Conservation (phyloP, 352 stramenopile species). For the Stramenopiles sp. region DNA sequence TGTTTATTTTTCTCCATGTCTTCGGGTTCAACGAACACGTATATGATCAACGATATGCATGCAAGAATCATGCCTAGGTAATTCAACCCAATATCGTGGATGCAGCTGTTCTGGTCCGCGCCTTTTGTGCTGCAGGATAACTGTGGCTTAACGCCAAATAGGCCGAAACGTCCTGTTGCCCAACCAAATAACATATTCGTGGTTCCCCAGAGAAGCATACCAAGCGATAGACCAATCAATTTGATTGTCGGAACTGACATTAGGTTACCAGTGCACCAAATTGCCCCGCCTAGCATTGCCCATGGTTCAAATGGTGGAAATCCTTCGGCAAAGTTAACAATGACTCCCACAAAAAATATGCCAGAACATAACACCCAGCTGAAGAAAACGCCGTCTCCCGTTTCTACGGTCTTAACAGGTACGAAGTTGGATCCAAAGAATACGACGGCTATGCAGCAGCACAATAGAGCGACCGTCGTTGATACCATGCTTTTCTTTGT, state of each 20-base stretch:
- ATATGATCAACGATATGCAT: constrained; percentile 18
- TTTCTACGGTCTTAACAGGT: constrained; percentile 25
- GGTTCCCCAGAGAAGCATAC: constrained; percentile 25
- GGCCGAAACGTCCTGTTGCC: constrained; percentile 23
- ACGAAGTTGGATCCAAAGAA: constrained; percentile 29
- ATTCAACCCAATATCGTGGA: constrained; percentile 22
- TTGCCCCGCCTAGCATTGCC: constrained; percentile 22
- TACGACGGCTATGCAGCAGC: constrained; percentile 18
- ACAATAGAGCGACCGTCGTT: constrained; percentile 37
- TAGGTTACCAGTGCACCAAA: constrained; percentile 30
- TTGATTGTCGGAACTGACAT: constrained; percentile 23
- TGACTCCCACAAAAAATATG: constrained; percentile 21
- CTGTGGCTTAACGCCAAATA: constrained; percentile 25
- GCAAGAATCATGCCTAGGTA: constrained; percentile 19
- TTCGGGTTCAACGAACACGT: constrained; percentile 15
- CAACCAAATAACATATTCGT: constrained; percentile 29
- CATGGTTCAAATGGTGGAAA: constrained; percentile 23
- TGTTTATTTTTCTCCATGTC: background rate
- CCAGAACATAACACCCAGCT: constrained; percentile 16
- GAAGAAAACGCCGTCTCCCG: constrained; percentile 25
- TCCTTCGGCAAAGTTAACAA: constrained; percentile 15
- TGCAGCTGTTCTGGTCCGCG: background rate
- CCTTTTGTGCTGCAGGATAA: background rate
- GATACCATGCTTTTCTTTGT: background rate
- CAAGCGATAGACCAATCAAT: constrained; percentile 24